Percentiles rank a stretch among this genome's conserved stretches.
Conservation (phyloP, 345 rosid genomes). For the Hypericum androsaemum region DNA sequence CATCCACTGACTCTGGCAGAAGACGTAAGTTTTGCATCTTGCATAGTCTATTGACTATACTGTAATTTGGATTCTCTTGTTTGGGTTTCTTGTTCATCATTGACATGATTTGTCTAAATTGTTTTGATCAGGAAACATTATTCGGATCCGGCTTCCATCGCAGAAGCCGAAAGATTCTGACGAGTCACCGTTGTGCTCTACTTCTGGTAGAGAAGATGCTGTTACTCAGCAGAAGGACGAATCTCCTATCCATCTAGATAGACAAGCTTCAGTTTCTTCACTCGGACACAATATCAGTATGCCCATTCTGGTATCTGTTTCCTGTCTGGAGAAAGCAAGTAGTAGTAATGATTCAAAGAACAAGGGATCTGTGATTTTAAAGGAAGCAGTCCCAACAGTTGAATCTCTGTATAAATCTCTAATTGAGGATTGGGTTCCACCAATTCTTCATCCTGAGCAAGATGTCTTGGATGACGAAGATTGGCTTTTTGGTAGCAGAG, state of each 20-base stretch:
- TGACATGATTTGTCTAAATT: background rate
- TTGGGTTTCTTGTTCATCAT: background rate
- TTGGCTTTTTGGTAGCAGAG: constrained; percentile 41
- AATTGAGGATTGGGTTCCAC: constrained; percentile 38
- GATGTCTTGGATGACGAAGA: constrained; percentile 25
- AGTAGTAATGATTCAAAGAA: background rate
- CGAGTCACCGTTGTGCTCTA: constrained; percentile 10
- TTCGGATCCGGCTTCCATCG: constrained; percentile 37
- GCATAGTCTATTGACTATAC: constrained; percentile 9
- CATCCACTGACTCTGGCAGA: background rate
- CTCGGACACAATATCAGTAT: background rate
- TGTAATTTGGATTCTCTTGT: constrained; percentile 11
- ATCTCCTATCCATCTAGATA: background rate
- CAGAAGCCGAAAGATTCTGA: constrained; percentile 16
- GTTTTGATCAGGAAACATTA: constrained; percentile 27
- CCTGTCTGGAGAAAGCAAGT: constrained; percentile 2
- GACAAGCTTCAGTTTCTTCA: background rate
- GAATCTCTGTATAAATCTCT: constrained; percentile 23
- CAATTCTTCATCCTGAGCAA: constrained; percentile 8
- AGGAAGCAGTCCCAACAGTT: constrained; percentile 8
- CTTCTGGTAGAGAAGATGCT: constrained; percentile 12
- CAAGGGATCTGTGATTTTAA: background rate
- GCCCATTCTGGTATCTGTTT: background rate
- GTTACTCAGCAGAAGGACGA: background rate
- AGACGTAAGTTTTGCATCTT: too few relatives aligned